A percentile compares a stretch with the other conserved stretches of the same genome.
Evolutionary conservation across 352 stramenopile species (phyloP).

Genomic region (Lagenidium giganteum): DNA sequence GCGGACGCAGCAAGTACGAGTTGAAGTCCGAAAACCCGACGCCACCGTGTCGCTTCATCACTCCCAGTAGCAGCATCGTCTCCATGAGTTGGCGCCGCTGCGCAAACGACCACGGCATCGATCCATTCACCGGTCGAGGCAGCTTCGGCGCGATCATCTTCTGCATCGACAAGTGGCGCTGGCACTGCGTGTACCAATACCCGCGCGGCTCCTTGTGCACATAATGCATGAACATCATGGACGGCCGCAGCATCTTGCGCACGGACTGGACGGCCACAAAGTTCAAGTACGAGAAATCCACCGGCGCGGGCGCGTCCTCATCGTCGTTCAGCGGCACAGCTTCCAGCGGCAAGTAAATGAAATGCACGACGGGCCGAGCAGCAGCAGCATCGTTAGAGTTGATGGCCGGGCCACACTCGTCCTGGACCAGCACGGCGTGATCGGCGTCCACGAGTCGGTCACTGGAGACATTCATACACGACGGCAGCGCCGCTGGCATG

Average conservation of each 20-base stretch:
- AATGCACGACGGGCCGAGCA: constrained; percentile 20
- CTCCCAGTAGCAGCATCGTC: constrained; percentile 28
- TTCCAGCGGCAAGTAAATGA: constrained; percentile 25
- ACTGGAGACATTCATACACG: constrained; percentile 21
- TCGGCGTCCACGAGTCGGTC: constrained; percentile 10
- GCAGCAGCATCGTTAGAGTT: neutral
- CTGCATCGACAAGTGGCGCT: constrained; percentile 35
- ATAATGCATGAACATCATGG: constrained; percentile 39
- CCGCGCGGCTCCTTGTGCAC: constrained; percentile 21
- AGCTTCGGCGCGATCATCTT: constrained; percentile 25
- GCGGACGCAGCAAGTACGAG: constrained; percentile 22
- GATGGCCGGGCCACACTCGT: constrained; percentile 1
- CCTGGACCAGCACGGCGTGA: neutral
- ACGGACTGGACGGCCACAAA: constrained; percentile 31
- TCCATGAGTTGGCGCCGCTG: constrained; percentile 25
- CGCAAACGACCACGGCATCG: too few relatives aligned
- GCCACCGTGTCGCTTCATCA: constrained; percentile 22
- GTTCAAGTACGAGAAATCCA: constrained; percentile 32
- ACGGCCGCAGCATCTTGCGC: constrained; percentile 14
- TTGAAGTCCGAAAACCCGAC: constrained; percentile 32
- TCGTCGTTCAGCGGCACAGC: constrained; percentile 9
- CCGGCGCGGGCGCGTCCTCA: constrained; percentile 2
- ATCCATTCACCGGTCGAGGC: too few relatives aligned
- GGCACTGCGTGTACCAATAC: constrained; percentile 40
- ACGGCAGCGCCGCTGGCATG: neutral